Percentiles rank a stretch among this genome's conserved stretches.
Evolutionary conservation across 2,329 filamentous ascomycete species (phyloP).

Genomic region (Ophiostoma sp.): DNA sequence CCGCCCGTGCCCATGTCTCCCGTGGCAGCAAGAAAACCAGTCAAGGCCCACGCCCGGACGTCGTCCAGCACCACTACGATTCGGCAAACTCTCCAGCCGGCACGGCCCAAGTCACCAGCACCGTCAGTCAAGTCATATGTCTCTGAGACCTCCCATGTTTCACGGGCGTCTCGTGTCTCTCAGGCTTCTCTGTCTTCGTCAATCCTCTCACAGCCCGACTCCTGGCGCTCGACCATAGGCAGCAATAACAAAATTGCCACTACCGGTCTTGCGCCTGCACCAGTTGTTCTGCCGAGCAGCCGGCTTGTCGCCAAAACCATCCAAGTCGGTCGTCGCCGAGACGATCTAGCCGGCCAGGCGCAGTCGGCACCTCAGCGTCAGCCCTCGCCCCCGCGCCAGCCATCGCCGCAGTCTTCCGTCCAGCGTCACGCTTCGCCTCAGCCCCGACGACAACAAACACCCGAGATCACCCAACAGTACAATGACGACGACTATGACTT

Average conservation of each 20-base stretch:
- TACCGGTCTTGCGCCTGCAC: slow-evolving; percentile 19
- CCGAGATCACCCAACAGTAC: not conserved
- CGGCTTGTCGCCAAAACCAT: slow-evolving; percentile 22
- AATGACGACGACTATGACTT: slow-evolving; percentile 11
- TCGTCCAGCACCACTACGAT: not conserved
- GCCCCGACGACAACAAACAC: not conserved
- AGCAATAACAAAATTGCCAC: slow-evolving; percentile 29
- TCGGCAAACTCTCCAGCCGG: slow-evolving; percentile 12
- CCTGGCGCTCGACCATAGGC: slow-evolving; percentile 31
- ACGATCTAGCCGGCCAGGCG: not conserved
- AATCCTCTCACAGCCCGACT: slow-evolving; percentile 17
- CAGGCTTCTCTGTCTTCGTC: slow-evolving; percentile 24
- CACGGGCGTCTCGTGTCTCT: slow-evolving; percentile 34
- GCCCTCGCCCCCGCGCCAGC: not conserved
- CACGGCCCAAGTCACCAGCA: slow-evolving; percentile 23
- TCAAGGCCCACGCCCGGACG: slow-evolving; percentile 12
- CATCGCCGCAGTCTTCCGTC: not conserved
- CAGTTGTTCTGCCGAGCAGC: slow-evolving; percentile 6
- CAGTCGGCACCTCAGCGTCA: not conserved
- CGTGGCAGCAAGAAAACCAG: not conserved
- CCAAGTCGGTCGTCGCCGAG: not conserved
- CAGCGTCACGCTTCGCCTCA: not conserved
- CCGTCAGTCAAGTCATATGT: slow-evolving; percentile 29
- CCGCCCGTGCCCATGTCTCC: not conserved
- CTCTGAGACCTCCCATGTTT: slow-evolving; percentile 32